These are phyloP conservation scores for Xylaria sp. DNA, from an alignment of 2,329 filamentous ascomycete genomes.

Conservation along the genomic window DNA sequence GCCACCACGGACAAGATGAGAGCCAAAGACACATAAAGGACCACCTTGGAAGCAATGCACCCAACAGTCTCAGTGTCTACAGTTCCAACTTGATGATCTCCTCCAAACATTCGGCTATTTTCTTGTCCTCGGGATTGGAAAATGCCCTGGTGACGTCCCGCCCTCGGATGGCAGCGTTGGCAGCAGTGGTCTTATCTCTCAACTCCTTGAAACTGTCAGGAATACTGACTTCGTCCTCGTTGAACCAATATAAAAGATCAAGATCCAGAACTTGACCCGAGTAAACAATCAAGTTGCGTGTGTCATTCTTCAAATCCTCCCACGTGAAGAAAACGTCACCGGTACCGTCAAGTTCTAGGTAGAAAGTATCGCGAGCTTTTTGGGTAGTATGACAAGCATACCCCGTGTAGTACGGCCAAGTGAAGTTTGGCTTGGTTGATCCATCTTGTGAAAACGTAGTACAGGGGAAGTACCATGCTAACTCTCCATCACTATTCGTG, in stretches of 20 bases:
- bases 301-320: constrained; percentile 88
- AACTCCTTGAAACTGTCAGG: constrained; percentile 82
- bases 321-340: constrained; percentile 97
- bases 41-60: constrained; percentile 96
- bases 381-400: constrained; percentile 86
- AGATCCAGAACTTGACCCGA: constrained; percentile 93
- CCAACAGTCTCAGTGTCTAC: constrained; percentile 96
- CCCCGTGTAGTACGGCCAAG: constrained; percentile 77
- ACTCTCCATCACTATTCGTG: constrained; percentile 70
- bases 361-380: constrained; percentile 74
- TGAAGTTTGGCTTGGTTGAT: constrained; percentile 76
- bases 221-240: constrained; percentile 76
- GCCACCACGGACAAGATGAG: constrained; percentile 91
- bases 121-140: constrained; percentile 78
- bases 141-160: constrained; percentile 90
- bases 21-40: constrained; percentile 89
- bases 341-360: constrained; percentile 66
- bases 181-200: constrained; percentile 65
- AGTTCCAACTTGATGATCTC: constrained; percentile 93
- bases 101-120: constrained; percentile 82
- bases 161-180: constrained; percentile 72
- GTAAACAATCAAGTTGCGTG: constrained; percentile 91
- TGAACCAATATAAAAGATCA: constrained; percentile 88
- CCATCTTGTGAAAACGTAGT: constrained; percentile 92
- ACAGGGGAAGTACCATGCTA: constrained; percentile 98